These are phyloP conservation scores for Flueggea neowawraea DNA, from an alignment of 441 rosid genomes.

Conservation along the genomic window DNA sequence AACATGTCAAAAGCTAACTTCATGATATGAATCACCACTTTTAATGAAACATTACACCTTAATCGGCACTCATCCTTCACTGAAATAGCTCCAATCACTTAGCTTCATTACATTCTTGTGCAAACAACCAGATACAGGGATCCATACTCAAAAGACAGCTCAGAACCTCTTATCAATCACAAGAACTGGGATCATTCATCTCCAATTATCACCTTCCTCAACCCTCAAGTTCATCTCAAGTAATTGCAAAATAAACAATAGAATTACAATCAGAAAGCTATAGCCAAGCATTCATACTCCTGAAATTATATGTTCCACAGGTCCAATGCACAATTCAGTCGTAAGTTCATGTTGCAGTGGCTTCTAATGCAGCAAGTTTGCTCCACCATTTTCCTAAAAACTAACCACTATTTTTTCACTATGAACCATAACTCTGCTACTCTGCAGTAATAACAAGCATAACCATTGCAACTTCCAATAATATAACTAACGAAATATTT, in stretches of 20 bases:
- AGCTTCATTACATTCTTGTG: constrained; percentile 5
- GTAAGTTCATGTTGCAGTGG: not conserved
- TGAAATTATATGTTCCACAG: not conserved
- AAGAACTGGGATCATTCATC: too few relatives aligned
- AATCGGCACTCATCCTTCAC: constrained; percentile 6
- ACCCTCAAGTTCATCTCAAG: too few relatives aligned
- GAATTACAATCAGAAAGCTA: too few relatives aligned
- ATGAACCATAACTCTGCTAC: not conserved
- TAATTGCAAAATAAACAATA: too few relatives aligned
- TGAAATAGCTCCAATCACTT: constrained; percentile 11
- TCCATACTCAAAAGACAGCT: not conserved
- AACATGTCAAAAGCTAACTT: constrained; percentile 9
- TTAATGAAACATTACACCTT: constrained; percentile 1
- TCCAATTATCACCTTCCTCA: too few relatives aligned
- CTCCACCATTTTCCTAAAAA: not conserved
- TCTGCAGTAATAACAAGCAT: not conserved
- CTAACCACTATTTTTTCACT: not conserved
- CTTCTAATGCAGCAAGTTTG: not conserved
- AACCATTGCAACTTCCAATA: not conserved
- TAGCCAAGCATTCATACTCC: not conserved
- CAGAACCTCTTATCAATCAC: not conserved
- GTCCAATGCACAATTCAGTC: not conserved
- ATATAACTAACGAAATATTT: not conserved
- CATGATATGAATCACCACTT: constrained; percentile 7
- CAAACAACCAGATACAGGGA: not conserved